Evolutionary conservation across 2,329 filamentous ascomycete species (phyloP).

Genomic region (Aspergillus novofumigatus): DNA sequence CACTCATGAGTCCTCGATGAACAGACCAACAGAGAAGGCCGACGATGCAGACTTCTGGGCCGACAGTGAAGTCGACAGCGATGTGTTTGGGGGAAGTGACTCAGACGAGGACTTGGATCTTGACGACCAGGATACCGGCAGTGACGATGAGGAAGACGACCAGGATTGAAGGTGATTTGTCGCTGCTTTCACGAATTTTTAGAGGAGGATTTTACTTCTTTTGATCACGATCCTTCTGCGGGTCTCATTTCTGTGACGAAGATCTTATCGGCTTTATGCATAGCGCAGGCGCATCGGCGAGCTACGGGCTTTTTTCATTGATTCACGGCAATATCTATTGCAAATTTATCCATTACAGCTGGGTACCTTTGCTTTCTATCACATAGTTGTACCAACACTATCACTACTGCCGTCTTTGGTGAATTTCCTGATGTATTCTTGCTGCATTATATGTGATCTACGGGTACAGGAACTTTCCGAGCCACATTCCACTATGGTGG

Average conservation of each 20-base stretch:
- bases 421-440: background rate
- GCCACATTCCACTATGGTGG: too few species aligned
- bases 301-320: background rate
- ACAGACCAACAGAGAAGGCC: conserved; percentile 58
- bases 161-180: background rate
- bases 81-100: conserved; percentile 74
- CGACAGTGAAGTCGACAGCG: conserved; percentile 65
- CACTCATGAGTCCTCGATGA: conserved; percentile 57
- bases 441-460: background rate
- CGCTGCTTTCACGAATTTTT: background rate
- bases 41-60: conserved; percentile 77
- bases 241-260: background rate
- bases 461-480: background rate
- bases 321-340: background rate
- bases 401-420: background rate
- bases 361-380: background rate
- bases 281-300: background rate
- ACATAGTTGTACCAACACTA: background rate
- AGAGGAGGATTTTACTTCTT: background rate
- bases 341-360: background rate
- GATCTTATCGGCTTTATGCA: background rate
- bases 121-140: conserved; percentile 48
- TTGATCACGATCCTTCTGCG: background rate
- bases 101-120: conserved; percentile 46
- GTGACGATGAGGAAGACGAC: conserved; percentile 49